Evolutionary conservation across 371 early-diverging fungal species (phyloP), one percentile per base, ranked within the genome.

Genomic region (Apophysomyces sp.): DNA sequence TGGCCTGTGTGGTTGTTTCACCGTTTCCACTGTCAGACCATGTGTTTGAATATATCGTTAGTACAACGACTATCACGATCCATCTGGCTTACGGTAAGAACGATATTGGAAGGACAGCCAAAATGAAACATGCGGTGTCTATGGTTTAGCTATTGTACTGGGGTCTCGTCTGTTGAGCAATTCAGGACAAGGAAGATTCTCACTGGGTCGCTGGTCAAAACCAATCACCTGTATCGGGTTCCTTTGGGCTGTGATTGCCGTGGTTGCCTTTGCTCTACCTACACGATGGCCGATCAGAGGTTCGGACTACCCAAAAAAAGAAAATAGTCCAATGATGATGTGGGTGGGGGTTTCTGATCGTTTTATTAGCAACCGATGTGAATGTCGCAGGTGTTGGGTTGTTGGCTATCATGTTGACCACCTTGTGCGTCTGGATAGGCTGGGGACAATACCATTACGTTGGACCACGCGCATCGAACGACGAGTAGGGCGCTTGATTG

Each of bases 11-110:
- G 13, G 72, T 84, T 32, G 44, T 81, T 8, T 58, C 73, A 11
- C 78, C 82, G 24, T 74, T 81, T 55, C 76, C 74, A 12, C 53
- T 78, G 16, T 67, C 72, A 1, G 77, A 74, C 13, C 60, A 69
- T 55, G 57, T 70, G 1, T 84, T 84, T 60, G 78, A 85, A 27
- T 89, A 88, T 24, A 81, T 91, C 53, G 73, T 86, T 18, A 86
- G 86, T 63, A 85, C 89, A 31, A 80, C 87, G 1, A 88, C 89
- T 13, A 86, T 89, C 54, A 87, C 87, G n/a, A 72, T 86, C 31
- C 86, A 87, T 71, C 77, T 89, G 44, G 85, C 87, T 21, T 89
- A 89, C 71, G 89, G 86, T 66, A 64, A 66, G n/a, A 30, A n/a
- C n/a, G n/a, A n/a, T n/a, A n/a, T n/a, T n/a, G n/a, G n/a, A 44